phyloP scores from a whole-genome alignment of 768 basidiomycete genomes.

The Tephrocybe sp. region DNA sequence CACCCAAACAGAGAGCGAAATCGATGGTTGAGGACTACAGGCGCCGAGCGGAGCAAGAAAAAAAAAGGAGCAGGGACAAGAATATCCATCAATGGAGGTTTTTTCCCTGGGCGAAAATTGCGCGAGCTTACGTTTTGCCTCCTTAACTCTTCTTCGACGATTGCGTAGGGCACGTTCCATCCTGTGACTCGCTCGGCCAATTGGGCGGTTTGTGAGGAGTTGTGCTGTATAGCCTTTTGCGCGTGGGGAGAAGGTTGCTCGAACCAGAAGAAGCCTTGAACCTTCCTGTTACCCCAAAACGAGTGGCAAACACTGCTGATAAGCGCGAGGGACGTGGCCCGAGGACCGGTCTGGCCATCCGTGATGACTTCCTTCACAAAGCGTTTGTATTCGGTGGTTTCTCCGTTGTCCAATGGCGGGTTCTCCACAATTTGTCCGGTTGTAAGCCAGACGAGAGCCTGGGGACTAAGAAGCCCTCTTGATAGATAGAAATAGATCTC shows the following conservation, averaged over 20 bases:
- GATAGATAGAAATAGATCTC: slow-evolving; percentile 97
- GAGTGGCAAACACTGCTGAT: slow-evolving; percentile 77
- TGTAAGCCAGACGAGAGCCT: slow-evolving; percentile 93
- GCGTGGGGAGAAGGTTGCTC: slow-evolving; percentile 52
- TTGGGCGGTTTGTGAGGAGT: slow-evolving; percentile 76
- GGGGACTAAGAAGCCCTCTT: slow-evolving; percentile 85
- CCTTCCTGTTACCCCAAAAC: slow-evolving; percentile 80
- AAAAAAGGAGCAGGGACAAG: slow-evolving; percentile 11
- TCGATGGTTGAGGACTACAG: slow-evolving; percentile 94
- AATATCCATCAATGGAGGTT: slow-evolving; percentile 24
- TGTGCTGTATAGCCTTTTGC: slow-evolving; percentile 68
- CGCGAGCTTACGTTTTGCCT: slow-evolving; percentile 83
- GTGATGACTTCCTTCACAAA: slow-evolving; percentile 97
- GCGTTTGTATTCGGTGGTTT: slow-evolving; percentile 90
- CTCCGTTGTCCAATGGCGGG: slow-evolving; percentile 91
- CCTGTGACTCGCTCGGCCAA: slow-evolving; percentile 84
- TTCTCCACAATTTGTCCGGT: slow-evolving; percentile 82
- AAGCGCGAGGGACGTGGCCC: slow-evolving; percentile 88
- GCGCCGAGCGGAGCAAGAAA: slow-evolving; percentile 15
- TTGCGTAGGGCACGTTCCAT: slow-evolving; percentile 84
- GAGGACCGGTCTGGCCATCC: slow-evolving; percentile 90
- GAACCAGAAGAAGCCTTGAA: slow-evolving; percentile 78
- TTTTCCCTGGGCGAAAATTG: slow-evolving; percentile 18
- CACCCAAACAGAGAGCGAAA: slow-evolving; percentile 91
- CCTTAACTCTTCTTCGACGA: slow-evolving; percentile 93